phyloP scores from a whole-genome alignment of 176 grass and related monocot species.

The Zizania latifolia region DNA sequence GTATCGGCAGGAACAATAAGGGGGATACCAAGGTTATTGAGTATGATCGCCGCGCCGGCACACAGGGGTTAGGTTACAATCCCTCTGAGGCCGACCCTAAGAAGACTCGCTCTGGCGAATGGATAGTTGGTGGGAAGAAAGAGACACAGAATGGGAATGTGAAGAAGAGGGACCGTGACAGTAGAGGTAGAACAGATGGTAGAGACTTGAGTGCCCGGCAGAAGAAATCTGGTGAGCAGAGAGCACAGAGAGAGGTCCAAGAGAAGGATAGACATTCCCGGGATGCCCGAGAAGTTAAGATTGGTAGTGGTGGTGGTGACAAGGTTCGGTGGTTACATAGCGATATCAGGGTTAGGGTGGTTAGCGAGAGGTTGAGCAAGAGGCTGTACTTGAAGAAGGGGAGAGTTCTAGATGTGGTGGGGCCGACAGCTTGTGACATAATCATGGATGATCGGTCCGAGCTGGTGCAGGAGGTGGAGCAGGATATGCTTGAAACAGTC shows the following conservation, averaged over 20 bases:
- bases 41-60: slow-evolving; percentile 51
- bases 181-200: slow-evolving; percentile 16
- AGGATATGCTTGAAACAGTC: slow-evolving; percentile 92
- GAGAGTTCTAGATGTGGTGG: slow-evolving; percentile 76
- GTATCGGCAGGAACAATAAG: slow-evolving; percentile 66
- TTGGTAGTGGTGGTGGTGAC: background rate
- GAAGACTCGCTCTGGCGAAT: slow-evolving; percentile 57
- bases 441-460: slow-evolving; percentile 66
- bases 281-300: slow-evolving; percentile 32
- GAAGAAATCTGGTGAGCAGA: slow-evolving; percentile 34
- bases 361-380: slow-evolving; percentile 63
- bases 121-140: slow-evolving; percentile 48
- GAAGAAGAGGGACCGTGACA: slow-evolving; percentile 45
- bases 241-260: slow-evolving; percentile 25
- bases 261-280: slow-evolving; percentile 34
- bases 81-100: slow-evolving; percentile 64
- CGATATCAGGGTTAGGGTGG: slow-evolving; percentile 84
- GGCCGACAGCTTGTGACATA: slow-evolving; percentile 74
- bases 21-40: slow-evolving; percentile 66
- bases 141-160: slow-evolving; percentile 27
- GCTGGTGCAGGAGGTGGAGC: slow-evolving; percentile 77
- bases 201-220: slow-evolving; percentile 15
- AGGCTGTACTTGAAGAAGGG: slow-evolving; percentile 83
- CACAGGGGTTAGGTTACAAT: slow-evolving; percentile 64
- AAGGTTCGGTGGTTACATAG: slow-evolving; percentile 64